Evolutionary conservation across 129 eudicot genomes (phyloP), one percentile per base, ranked within the genome.

Genomic region (Ambrosia trifida): DNA sequence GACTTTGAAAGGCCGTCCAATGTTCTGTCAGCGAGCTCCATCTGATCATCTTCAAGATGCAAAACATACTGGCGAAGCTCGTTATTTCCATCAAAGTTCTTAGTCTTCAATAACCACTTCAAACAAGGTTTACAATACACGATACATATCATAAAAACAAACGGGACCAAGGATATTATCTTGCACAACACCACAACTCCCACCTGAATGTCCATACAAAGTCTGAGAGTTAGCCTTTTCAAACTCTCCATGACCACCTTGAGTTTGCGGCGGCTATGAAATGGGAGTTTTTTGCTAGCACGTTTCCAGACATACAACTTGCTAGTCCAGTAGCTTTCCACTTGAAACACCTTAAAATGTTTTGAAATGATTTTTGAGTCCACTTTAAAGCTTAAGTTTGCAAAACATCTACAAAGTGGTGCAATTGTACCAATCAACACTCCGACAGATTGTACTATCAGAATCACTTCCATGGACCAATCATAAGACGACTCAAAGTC

Each of bases 381-480:
- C 12, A 41, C 13, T 7, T 65, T 43, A 65, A 43, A 41, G 54
- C 70, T 65, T 65, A 65, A 11, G 16, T 52, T 5, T 65, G 54
- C 70, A 65, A 65, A 65, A 65, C 70, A 65, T 65, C 70, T 43
- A 41, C 5, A 41, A 11, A 65, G 9, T 4, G 70, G 70, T 11
- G 70, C 70, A 19, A 65, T 0, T 11, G 53, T 65, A 28, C 38
- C 70, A 5, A 65, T 20, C 30, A 65, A 10, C 16, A 65, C 70
- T 43, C 70, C 70, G 10, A 41, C 11, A 40, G 11, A 41, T 5
- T 65, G 70, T 9, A 24, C 43, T 20, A 65, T 45, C 5, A 65
- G 36, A 44, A 65, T 41, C 8, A 43, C 70, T 65, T 8, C 4
- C 70, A 65, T 65, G 4, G 70, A 65, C 53, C 38, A 30, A 10